Base-by-base conservation (phyloP, 169 alveolate genomes). In the Plasmodium adleri region DNA sequence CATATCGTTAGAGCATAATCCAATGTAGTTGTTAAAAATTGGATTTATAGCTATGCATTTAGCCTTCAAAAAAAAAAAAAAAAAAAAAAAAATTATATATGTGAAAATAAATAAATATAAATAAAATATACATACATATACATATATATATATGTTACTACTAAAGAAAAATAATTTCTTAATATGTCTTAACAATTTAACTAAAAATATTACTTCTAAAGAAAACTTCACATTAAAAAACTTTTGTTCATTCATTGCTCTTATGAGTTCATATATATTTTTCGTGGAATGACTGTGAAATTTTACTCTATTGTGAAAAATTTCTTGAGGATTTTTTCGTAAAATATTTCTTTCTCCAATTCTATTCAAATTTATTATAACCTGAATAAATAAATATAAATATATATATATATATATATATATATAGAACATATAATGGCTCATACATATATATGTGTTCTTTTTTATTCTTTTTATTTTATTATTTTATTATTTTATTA, bases 21-120 rank as follows among this genome's bases (percentile, higher is more conserved):
- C 95, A 28, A 93, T 39, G 24, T 76, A 86, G 50, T 90, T 92
- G 45, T 92, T 59, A 64, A 39, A 90, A 50, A 87, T 17, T 0
- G 95, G 95, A 66, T 93, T 93, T 17, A 93, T 7, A 17, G 94
- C 88, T 7, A 90, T 74, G 17, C 94, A 93, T 64, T 76, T 93
- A 49, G 90, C 50, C 92, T 93, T 72, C 17, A 24, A 6, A 32
- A 64, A 64, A 26, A 64, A 39, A 32, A 64, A 26, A 64, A 32
- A 47, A 24, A 62, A 32, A 24, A 28, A 1, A 10, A 54, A 7
- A 54, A 1, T 15, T 10, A 56, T 5, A 56, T 56, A 10, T 17
- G 28, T 15, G n/a, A 13, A 60, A 32, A 45, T 10, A 45, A 63
- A 59, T 15, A 45, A 49, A 72, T 9, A 22, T 8, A 78, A 22